Base-by-base conservation (phyloP, 2,329 filamentous ascomycete genomes). In the Cryphonectria parasitica region DNA sequence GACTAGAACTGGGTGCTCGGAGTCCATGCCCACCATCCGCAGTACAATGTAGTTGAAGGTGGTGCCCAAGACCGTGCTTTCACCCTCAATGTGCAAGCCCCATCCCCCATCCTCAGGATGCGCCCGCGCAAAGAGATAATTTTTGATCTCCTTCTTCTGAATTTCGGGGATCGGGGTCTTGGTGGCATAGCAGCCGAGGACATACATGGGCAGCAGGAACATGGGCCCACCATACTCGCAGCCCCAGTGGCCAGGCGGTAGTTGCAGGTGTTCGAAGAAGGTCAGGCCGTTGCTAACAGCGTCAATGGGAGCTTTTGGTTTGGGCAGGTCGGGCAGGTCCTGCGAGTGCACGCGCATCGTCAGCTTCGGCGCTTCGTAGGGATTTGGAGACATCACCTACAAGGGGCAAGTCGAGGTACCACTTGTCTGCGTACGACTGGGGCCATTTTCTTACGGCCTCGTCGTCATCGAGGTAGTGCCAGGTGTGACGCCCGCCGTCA, bases 181-280 rank as follows among this genome's bases (percentile, higher is more conserved):
- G 73, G 95, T 98, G 67, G 92, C 92, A 79, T 97, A 95, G 90
- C 93, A 97, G 39, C 92, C 87, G 75, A 97, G 89, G 73, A 98
- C 89, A 31, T 97, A 80, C 61, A 95, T 93, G 0, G 95, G 94
- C 1, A 98, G 85, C 54, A 98, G 87, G 78, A 99, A 99, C 93
- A 98, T 95, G 4, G 96, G 96, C 0, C 96, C 96, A 68, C 96
- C 96, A 82, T 99, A 99, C 80, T 99, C 96, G 83, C 95, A 98
- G 6, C 87, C 96, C 96, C 96, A 99, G 78, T 98, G 93, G 6
- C 96, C 96, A 0, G 93, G 91, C 19, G 91, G 90, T 1, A 98
- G 86, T 79, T 99, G 96, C 34, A 98, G 88, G 73, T 95, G 88
- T 70, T 95, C 92, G 83, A 97, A 97, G 84, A 97, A 98, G 3